Evolutionary conservation across 2,329 filamentous ascomycete species (phyloP).

Genomic region (Trichoderma sp.): DNA sequence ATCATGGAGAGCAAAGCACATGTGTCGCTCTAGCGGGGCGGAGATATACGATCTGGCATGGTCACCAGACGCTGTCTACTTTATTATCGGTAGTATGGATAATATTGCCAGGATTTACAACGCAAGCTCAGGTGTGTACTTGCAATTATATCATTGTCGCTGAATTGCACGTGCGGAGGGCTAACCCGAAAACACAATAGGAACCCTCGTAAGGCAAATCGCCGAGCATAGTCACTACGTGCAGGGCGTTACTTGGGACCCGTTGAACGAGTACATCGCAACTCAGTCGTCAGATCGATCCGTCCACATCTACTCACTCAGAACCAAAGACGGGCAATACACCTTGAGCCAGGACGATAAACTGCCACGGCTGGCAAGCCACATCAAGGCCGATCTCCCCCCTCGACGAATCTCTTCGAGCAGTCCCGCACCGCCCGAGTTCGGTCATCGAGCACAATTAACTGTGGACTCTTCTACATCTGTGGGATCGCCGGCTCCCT

Average conservation of each 20-base stretch:
- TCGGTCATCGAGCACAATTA: constrained; percentile 65
- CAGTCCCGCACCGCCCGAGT: constrained; percentile 87
- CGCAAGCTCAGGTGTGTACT: constrained; percentile 73
- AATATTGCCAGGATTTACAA: constrained; percentile 98
- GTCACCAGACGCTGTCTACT: constrained; percentile 95
- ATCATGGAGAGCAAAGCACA: constrained; percentile 93
- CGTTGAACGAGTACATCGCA: constrained; percentile 94
- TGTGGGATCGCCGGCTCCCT: constrained; percentile 80
- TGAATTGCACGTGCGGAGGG: not conserved
- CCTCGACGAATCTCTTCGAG: constrained; percentile 84
- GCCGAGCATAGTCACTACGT: constrained; percentile 98
- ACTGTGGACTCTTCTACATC: constrained; percentile 51
- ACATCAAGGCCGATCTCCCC: constrained; percentile 82
- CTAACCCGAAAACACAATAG: constrained; percentile 34
- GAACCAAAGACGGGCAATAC: constrained; percentile 94
- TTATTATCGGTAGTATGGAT: constrained; percentile 99
- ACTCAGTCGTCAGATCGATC: constrained; percentile 98
- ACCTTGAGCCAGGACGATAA: constrained; percentile 67
- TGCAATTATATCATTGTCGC: not conserved
- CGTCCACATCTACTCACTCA: constrained; percentile 94
- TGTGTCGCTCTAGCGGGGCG: constrained; percentile 91
- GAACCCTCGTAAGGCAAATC: constrained; percentile 78
- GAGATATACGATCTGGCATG: constrained; percentile 98
- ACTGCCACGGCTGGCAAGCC: constrained; percentile 77
- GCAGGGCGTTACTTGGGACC: constrained; percentile 97